These are phyloP conservation scores for Globisporangium mamillatum DNA, from an alignment of 352 stramenopile species.

Conservation along the genomic window DNA sequence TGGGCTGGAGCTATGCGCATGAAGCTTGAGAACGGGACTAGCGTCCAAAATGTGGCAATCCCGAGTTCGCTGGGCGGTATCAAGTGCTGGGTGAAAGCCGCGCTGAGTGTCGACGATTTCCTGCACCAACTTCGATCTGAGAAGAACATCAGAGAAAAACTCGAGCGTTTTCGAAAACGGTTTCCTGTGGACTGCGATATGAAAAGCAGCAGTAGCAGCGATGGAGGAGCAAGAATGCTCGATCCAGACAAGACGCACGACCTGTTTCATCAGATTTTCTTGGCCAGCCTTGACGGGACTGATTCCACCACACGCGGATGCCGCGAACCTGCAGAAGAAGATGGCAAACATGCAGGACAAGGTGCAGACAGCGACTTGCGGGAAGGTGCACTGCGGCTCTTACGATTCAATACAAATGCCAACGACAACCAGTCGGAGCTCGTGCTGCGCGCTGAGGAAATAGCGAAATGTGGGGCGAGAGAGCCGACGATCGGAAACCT, in stretches of 20 bases:
- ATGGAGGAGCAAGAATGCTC: slow-evolving; percentile 1
- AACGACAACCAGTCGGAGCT: not conserved
- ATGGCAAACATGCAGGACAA: not conserved
- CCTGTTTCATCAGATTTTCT: slow-evolving; percentile 5
- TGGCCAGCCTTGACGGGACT: slow-evolving; percentile 1
- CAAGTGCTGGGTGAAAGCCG: slow-evolving; percentile 27
- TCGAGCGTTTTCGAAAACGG: slow-evolving; percentile 24
- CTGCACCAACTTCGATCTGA: slow-evolving; percentile 25
- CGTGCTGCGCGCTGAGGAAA: slow-evolving; percentile 17
- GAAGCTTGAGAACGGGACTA: not conserved
- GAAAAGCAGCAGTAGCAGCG: not conserved
- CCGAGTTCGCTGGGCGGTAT: slow-evolving; percentile 23
- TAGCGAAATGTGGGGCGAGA: slow-evolving; percentile 26
- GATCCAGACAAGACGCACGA: slow-evolving; percentile 2
- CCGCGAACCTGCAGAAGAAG: not conserved
- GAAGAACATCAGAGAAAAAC: slow-evolving; percentile 27
- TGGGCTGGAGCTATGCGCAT: slow-evolving; percentile 28
- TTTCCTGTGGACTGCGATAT: slow-evolving; percentile 6
- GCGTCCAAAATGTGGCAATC: not conserved
- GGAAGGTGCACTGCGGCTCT: slow-evolving; percentile 1
- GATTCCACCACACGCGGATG: not conserved
- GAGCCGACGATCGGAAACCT: slow-evolving; percentile 36
- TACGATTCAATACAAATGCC: not conserved
- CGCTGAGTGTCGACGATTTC: slow-evolving; percentile 29
- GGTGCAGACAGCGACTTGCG: not conserved